phyloP scores from a whole-genome alignment of 768 basidiomycete species.

The Lactifluus piperatus region DNA sequence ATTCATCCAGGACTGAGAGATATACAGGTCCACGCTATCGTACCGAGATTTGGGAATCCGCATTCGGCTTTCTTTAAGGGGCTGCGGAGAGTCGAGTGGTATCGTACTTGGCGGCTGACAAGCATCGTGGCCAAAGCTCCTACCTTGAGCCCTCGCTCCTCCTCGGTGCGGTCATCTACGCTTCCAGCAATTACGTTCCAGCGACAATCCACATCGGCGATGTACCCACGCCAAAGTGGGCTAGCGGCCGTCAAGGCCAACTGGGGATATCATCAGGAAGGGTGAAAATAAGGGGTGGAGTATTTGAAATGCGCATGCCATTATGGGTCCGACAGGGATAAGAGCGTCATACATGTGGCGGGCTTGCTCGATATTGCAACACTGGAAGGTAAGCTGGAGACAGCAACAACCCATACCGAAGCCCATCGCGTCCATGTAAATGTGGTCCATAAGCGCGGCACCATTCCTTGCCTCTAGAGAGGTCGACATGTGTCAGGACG shows the following conservation, averaged over 20 bases:
- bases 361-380: slow-evolving; percentile 89
- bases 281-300: neutral
- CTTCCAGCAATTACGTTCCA: slow-evolving; percentile 99
- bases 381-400: slow-evolving; percentile 95
- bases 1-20: slow-evolving; percentile 81
- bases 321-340: slow-evolving; percentile 88
- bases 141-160: slow-evolving; percentile 87
- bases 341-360: slow-evolving; percentile 93
- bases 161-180: slow-evolving; percentile 93
- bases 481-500: slow-evolving; percentile 10
- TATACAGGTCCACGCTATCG: slow-evolving; percentile 90
- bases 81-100: slow-evolving; percentile 39
- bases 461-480: slow-evolving; percentile 76
- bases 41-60: slow-evolving; percentile 95
- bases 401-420: slow-evolving; percentile 99
- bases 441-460: slow-evolving; percentile 81
- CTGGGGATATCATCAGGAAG: slow-evolving; percentile 32
- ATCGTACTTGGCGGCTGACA: slow-evolving; percentile 5
- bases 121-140: slow-evolving; percentile 4
- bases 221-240: slow-evolving; percentile 88
- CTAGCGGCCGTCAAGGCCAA: slow-evolving; percentile 91
- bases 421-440: slow-evolving; percentile 99
- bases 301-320: slow-evolving; percentile 56
- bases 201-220: slow-evolving; percentile 94
- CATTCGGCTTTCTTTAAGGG: slow-evolving; percentile 63